Percentiles rank a stretch among this genome's conserved stretches.
Evolutionary conservation across 768 basidiomycete species (phyloP).

Genomic region (Psilocybe tampanensis): DNA sequence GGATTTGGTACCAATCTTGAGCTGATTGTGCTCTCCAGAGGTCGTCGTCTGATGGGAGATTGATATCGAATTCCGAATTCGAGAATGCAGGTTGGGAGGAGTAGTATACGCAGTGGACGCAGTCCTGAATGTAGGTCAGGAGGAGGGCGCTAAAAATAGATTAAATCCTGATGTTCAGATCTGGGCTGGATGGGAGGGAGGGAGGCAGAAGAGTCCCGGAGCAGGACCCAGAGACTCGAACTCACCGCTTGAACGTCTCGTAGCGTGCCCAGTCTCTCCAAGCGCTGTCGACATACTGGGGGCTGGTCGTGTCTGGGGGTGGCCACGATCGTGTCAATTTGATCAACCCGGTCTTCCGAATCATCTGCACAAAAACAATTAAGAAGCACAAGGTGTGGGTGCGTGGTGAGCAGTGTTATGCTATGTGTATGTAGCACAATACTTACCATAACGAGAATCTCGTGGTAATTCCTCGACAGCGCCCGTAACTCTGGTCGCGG

Average conservation of each 20-base stretch:
- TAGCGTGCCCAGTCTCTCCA: slow-evolving; percentile 62
- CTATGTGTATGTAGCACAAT: slow-evolving; percentile 13
- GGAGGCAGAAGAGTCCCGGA: slow-evolving; percentile 3
- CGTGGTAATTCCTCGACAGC: slow-evolving; percentile 56
- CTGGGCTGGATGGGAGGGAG: slow-evolving; percentile 6
- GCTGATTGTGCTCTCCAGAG: slow-evolving; percentile 53
- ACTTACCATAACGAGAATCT: slow-evolving; percentile 61
- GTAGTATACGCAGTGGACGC: slow-evolving; percentile 56
- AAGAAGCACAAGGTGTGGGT: slow-evolving; percentile 14
- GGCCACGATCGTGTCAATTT: slow-evolving; percentile 46
- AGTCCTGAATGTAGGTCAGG: slow-evolving; percentile 60
- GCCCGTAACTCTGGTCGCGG: slow-evolving; percentile 50
- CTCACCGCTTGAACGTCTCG: slow-evolving; percentile 59
- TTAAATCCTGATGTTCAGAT: slow-evolving; percentile 5
- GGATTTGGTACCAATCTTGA: slow-evolving; percentile 48
- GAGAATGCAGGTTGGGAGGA: slow-evolving; percentile 48
- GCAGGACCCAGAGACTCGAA: slow-evolving; percentile 20
- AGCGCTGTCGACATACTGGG: slow-evolving; percentile 35
- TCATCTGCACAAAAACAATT: slow-evolving; percentile 38
- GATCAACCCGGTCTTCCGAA: slow-evolving; percentile 48
- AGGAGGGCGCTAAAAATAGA: slow-evolving; percentile 40
- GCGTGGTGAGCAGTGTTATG: slow-evolving; percentile 22
- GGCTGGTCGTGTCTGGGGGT: slow-evolving; percentile 39
- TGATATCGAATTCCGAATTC: slow-evolving; percentile 48
- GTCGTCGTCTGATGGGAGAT: slow-evolving; percentile 57